These are phyloP conservation scores for Pezicula rhizophila DNA, from an alignment of 2,329 filamentous ascomycete genomes.

Conservation along the genomic window DNA sequence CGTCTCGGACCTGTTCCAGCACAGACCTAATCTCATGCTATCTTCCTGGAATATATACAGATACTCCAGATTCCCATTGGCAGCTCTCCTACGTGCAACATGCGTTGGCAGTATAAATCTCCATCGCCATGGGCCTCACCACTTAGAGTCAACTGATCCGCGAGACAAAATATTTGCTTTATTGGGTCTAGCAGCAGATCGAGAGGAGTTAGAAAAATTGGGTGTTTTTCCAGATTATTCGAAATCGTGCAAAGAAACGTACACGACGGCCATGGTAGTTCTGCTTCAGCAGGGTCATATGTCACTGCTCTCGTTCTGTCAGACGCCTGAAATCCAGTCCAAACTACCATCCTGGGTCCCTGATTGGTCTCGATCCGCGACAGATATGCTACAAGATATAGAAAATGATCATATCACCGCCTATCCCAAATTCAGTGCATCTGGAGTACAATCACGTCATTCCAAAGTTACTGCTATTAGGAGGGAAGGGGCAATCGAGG, in stretches of 20 bases:
- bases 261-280: slow-evolving; percentile 1
- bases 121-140: background rate
- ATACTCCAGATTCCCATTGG: slow-evolving; percentile 4
- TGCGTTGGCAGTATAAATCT: slow-evolving; percentile 3
- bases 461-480: background rate
- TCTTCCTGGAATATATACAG: slow-evolving; percentile 7
- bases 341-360: slow-evolving; percentile 6
- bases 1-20: background rate
- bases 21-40: slow-evolving; percentile 3
- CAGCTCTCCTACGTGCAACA: slow-evolving; percentile 6
- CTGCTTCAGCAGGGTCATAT: slow-evolving; percentile 8
- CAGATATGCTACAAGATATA: slow-evolving; percentile 3
- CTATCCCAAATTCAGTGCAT: slow-evolving; percentile 5
- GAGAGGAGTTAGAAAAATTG: slow-evolving; percentile 4
- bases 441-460: slow-evolving; percentile 1
- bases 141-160: slow-evolving; percentile 8
- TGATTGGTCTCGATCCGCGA: slow-evolving; percentile 6
- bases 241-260: slow-evolving; percentile 7
- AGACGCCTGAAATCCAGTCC: slow-evolving; percentile 1
- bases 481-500: background rate
- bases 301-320: slow-evolving; percentile 2
- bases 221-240: slow-evolving; percentile 8
- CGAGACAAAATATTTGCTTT: slow-evolving; percentile 11
- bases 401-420: slow-evolving; percentile 6
- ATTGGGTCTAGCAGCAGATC: slow-evolving; percentile 7